Evolutionary conservation across 2,329 filamentous ascomycete species (phyloP).

Genomic region (Lanzia echinophila): DNA sequence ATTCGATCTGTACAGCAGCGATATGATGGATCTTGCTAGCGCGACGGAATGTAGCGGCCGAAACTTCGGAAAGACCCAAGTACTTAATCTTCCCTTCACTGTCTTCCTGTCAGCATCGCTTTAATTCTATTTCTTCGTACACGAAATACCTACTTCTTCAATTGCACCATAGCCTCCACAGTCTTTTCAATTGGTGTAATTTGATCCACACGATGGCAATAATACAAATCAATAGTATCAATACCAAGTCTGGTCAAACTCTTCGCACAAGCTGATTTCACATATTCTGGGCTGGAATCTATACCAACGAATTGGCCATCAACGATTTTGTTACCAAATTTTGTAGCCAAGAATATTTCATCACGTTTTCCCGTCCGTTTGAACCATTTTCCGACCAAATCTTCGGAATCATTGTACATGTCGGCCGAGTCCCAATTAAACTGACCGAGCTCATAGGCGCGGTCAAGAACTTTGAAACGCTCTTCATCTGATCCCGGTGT

Average conservation of each 20-base stretch:
- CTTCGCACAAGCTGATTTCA: conserved; percentile 34
- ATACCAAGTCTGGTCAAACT: conserved; percentile 37
- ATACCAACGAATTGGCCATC: conserved; percentile 12
- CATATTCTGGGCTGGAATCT: conserved; percentile 36
- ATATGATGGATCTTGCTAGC: conserved; percentile 44
- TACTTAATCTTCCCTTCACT: conserved; percentile 49
- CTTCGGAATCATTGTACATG: conserved; percentile 40
- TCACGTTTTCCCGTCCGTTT: conserved; percentile 36
- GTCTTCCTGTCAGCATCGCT: background rate
- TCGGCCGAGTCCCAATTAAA: conserved; percentile 34
- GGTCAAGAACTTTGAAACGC: conserved; percentile 35
- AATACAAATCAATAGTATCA: conserved; percentile 34
- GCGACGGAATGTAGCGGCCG: conserved; percentile 43
- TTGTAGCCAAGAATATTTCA: conserved; percentile 47
- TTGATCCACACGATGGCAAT: conserved; percentile 31
- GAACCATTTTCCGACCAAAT: conserved; percentile 44
- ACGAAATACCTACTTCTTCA: conserved; percentile 26
- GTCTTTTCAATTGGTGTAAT: conserved; percentile 39
- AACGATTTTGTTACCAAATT: conserved; percentile 37
- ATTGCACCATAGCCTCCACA: conserved; percentile 34
- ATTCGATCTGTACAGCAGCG: conserved; percentile 47
- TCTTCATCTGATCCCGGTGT: conserved; percentile 29
- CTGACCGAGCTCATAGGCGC: conserved; percentile 34
- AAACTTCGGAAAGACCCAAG: conserved; percentile 49
- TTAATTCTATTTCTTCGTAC: conserved; percentile 7